Conservation (phyloP, 2,329 filamentous ascomycete species). For the Periconia sp. region DNA sequence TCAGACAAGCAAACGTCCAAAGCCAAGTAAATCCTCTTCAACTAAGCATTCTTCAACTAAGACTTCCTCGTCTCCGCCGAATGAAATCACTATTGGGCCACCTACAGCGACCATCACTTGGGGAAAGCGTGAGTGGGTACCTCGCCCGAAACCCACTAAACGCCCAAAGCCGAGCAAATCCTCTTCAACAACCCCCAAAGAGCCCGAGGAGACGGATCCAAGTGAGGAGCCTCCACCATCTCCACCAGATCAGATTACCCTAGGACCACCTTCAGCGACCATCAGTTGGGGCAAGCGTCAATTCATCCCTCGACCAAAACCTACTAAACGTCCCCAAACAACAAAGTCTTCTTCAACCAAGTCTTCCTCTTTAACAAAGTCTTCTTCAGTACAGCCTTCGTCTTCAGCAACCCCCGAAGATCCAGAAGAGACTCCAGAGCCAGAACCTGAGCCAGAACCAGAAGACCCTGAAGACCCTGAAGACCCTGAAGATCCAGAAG, state of each 20-base stretch:
- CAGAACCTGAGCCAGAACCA: background rate
- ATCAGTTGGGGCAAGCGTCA: constrained; percentile 17
- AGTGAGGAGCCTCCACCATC: too few species aligned
- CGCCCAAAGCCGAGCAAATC: background rate
- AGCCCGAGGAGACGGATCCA: background rate
- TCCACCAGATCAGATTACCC: constrained; percentile 3
- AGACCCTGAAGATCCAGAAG: background rate
- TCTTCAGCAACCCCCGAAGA: background rate
- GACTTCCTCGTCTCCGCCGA: constrained; percentile 4
- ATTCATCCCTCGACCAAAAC: background rate
- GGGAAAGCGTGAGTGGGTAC: constrained; percentile 14
- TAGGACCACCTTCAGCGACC: constrained; percentile 10
- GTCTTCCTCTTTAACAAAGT: too few species aligned
- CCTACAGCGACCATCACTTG: constrained; percentile 16
- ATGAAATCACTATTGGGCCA: constrained; percentile 12
- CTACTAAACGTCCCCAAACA: background rate
- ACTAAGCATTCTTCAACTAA: constrained; percentile 3
- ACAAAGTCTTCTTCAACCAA: background rate
- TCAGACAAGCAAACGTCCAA: background rate
- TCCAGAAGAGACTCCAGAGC: background rate
- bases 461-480: background rate
- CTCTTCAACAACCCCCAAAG: background rate
- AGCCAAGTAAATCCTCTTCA: background rate
- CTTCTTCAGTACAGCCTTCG: too few species aligned
- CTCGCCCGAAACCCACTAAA: constrained; percentile 2